Evolutionary conservation across 768 basidiomycete species (phyloP), one percentile per base, ranked within the genome.

Genomic region (Mrakia gelida): DNA sequence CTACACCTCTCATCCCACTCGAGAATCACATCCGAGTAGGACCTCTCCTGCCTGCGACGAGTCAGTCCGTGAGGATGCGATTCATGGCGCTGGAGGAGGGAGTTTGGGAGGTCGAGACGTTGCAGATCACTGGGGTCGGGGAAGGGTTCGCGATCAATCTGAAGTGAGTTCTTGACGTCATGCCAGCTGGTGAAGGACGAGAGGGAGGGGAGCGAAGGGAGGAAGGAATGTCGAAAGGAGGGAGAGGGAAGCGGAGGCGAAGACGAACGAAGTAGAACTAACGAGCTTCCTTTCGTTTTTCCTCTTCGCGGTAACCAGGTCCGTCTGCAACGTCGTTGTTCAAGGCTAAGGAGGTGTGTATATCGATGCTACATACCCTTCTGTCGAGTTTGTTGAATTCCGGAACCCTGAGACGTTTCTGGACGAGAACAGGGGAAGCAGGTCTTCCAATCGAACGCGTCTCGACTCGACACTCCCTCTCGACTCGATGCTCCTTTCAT

Each of bases 1-100:
- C 82, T 7, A 81, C 84, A 1, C 77, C 82, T 1, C 43, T 84
- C 28, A 79, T 84, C 26, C 81, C 84, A 23, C 77, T 84, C 5
- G 84, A 84, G 71, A 82, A 83, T 71, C 81, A 83, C 77, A 78
- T 84, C 49, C 79, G 84, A 1, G 81, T 83, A 75, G 84, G 84
- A 52, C 84, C 84, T 3, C 80, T 84, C 2, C 62, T 82, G 32
- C 84, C 84, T 18, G 81, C 80, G 16, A 90, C 92, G 0, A 93
- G 92, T 82, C 93, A 94, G 83, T 92, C 92, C 28, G 92, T 94
- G 34, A 87, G 92, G 59, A 93, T 95, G 91, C 88, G 91, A 78
- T 94, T 94, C 81, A 84, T 95, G 67, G 92, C 93, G 3, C 85
- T 95, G 70, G 87, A 88, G 11, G 90, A 92, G 28, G 93, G 93